Evolutionary conservation across 192 early-diverging fungal species (phyloP), one percentile per base, ranked within the genome.

Genomic region (Podila clonocystis): DNA sequence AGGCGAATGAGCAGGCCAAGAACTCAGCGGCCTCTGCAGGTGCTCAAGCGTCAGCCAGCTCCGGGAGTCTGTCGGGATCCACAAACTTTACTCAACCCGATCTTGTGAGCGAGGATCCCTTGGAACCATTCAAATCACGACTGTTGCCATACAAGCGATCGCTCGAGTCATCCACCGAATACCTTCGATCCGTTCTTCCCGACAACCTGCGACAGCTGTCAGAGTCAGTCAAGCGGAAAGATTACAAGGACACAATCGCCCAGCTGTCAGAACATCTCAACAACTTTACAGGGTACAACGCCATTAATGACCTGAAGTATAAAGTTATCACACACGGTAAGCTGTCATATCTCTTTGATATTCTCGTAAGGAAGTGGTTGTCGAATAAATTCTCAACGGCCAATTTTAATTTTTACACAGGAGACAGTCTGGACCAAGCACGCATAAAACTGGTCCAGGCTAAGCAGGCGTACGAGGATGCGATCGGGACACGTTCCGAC

Each of bases 231-330:
- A 80, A 80, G 36, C 57, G 71, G 4, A 80, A 80, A 58, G 77
- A 80, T 34, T 80, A 80, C 49, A 66, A 36, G 45, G 70, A 73
- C 13, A 72, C 70, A 0, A 62, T 80, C 28, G 50, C 71, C 2
- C 77, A 73, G 38, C n/a, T 83, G 0, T 73, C 84, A 12, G 68
- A 79, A 12, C 87, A 85, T 48, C 85, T 94, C 22, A 95, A 95
- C 70, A 85, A 89, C 64, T 77, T 91, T 36, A 93, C 94, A 12
- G 92, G 94, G 20, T 93, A 93, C 45, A 88, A 87, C 29, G 80
- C 86, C 19, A 89, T 96, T 38, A 87, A 92, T 29, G 63, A 82
- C 11, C 85, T 95, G 8, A 94, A 95, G 71, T 34, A 83, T 52
- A 84, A 89, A 50, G 93, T 95, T 7, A 86, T 89, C 20, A 68